phyloP scores from a whole-genome alignment of 257 asterid genomes.

The Cinchona pubescens region DNA sequence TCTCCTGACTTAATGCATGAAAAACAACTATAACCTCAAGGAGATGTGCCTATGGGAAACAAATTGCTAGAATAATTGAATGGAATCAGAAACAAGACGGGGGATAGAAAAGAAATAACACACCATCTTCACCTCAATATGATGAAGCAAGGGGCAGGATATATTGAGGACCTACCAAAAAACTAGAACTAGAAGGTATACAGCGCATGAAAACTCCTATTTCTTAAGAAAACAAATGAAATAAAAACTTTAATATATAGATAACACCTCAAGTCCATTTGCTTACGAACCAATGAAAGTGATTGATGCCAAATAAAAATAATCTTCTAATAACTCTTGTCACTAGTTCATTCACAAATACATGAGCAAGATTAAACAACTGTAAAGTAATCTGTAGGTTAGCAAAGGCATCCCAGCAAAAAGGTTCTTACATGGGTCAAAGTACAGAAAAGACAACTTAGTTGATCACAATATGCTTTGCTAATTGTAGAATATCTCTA shows the following conservation, averaged over 20 bases:
- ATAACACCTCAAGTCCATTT: not conserved
- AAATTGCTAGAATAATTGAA: not conserved
- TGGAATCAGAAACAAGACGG: not conserved
- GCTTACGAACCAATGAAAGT: not conserved
- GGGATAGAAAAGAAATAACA: not conserved
- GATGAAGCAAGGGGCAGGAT: not conserved
- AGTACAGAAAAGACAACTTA: not conserved
- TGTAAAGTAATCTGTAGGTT: not conserved
- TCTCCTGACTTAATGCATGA: not conserved
- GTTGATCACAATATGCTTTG: not conserved
- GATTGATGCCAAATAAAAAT: not conserved
- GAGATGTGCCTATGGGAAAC: not conserved
- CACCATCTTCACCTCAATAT: not conserved
- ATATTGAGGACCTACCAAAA: not conserved
- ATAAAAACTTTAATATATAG: not conserved
- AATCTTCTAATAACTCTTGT: not conserved
- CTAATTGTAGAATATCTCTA: not conserved
- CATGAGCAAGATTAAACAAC: not conserved
- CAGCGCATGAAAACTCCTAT: not conserved
- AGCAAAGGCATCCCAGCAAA: not conserved
- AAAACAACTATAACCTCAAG: not conserved
- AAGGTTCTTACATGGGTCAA: not conserved
- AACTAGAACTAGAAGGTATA: not conserved
- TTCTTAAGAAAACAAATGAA: not conserved
- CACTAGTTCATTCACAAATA: not conserved